phyloP scores from a whole-genome alignment of 2,329 filamentous ascomycete species.

The Chaetomium olivaceum region DNA sequence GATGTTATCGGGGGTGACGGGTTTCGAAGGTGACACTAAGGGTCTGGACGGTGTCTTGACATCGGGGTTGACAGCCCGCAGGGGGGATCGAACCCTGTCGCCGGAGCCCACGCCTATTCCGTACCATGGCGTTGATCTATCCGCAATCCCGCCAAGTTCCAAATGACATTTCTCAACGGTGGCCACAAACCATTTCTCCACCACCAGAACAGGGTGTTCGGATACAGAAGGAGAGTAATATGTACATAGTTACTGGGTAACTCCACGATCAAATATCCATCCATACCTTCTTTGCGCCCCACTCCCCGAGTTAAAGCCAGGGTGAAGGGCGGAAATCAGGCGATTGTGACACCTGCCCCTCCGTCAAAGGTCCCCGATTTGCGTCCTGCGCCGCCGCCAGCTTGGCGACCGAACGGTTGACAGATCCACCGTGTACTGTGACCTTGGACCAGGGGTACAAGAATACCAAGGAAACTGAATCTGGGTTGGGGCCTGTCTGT shows the following conservation, averaged over 20 bases:
- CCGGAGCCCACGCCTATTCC: neutral
- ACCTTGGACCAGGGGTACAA: neutral
- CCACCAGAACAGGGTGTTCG: neutral
- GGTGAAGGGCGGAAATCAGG: neutral
- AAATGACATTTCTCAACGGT: neutral
- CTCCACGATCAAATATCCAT: too few relatives aligned
- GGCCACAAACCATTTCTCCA: neutral
- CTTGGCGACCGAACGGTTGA: neutral
- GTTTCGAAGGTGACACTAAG: neutral
- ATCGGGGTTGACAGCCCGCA: neutral
- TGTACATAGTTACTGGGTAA: too few relatives aligned
- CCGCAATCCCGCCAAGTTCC: neutral
- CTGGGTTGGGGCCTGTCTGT: neutral
- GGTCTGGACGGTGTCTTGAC: neutral
- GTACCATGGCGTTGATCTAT: neutral
- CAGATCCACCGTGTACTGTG: neutral
- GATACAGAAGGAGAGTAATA: neutral
- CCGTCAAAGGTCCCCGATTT: neutral
- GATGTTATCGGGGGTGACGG: neutral
- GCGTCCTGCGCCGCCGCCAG: neutral
- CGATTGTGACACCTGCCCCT: conserved; percentile 1
- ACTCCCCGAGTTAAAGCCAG: neutral
- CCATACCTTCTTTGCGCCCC: neutral
- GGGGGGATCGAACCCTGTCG: neutral
- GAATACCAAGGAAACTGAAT: neutral